Evolutionary conservation across 2,329 filamentous ascomycete genomes (phyloP).

Genomic region (Pseudopyricularia javanii): DNA sequence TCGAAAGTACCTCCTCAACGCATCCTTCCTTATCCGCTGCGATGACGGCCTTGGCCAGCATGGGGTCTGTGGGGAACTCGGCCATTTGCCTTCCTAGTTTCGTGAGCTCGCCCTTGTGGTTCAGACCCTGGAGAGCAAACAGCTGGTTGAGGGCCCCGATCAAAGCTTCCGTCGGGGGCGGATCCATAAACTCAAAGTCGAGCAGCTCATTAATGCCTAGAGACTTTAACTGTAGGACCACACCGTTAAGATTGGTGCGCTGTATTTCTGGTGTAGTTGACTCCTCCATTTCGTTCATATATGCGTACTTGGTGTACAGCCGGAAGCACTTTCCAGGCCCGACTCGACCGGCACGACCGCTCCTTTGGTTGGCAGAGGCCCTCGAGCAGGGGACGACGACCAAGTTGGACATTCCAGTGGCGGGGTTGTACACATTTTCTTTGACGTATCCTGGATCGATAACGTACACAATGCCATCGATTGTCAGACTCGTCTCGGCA

Average conservation of each 20-base stretch:
- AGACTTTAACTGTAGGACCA: constrained; percentile 77
- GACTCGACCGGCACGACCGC: constrained; percentile 84
- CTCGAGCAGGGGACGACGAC: constrained; percentile 85
- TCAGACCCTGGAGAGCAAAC: constrained; percentile 80
- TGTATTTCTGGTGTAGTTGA: constrained; percentile 89
- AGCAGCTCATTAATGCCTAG: constrained; percentile 87
- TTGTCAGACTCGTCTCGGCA: constrained; percentile 89
- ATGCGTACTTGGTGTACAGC: constrained; percentile 86
- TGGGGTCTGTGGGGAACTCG: constrained; percentile 85
- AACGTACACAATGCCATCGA: constrained; percentile 91
- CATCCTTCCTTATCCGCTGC: constrained; percentile 85
- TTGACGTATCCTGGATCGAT: constrained; percentile 95
- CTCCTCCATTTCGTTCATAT: constrained; percentile 90
- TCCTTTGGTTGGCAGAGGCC: constrained; percentile 85
- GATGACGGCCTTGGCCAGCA: constrained; percentile 80
- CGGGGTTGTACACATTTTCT: constrained; percentile 85
- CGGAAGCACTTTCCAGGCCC: constrained; percentile 88
- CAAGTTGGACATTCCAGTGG: constrained; percentile 83
- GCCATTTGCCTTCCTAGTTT: constrained; percentile 89
- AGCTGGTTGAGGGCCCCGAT: constrained; percentile 83
- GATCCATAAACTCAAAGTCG: constrained; percentile 93
- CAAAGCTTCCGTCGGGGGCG: constrained; percentile 78
- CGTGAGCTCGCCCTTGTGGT: constrained; percentile 78
- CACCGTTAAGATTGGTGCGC: constrained; percentile 72
- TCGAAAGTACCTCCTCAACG: constrained; percentile 81